Base-by-base conservation (phyloP, 495 filamentous ascomycete species). In the Parathielavia appendiculata region DNA sequence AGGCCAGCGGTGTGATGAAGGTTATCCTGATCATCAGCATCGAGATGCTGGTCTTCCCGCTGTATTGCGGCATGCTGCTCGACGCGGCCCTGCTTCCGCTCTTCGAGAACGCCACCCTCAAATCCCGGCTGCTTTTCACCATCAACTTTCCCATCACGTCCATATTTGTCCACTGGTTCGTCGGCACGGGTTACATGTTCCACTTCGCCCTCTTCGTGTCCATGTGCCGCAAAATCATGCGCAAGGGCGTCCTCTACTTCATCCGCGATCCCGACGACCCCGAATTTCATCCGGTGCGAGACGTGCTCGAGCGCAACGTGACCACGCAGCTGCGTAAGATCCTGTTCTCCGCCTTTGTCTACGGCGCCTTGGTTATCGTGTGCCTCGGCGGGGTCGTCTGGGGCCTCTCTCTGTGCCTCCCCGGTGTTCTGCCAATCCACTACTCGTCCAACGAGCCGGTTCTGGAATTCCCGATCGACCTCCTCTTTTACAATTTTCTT, bases 101-200 rank as follows among this genome's bases (percentile, higher is more conserved):
- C 1, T 99, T 97, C 66, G 84, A 88, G 36, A 75, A 84, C 48
- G 88, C 89, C 4, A 90, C 86, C 5, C 65, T 96, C 23, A 76
- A 79, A 46, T 89, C 89, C 0, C 83, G 93, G 20, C 70, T 96
- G 38, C 71, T 81, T 8, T 97, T 95, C 63, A 89, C 88, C 26
- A 69, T 83, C 36, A 75, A 81, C 36, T 88, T 85, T 58, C 92
- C 92, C 0, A 77, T 90, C 43, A 96, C 90, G 0, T 95, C 90
- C 7, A 82, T 92, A 19, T 99, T 99, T 67, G 87, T 97, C 22
- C 93, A 99, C 71, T 99, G 93, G 93, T 99, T 99, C 69, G 85
- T 96, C 49, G 93, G 93, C 20, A 99, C 93, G 7, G 96, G 91
- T 61, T 99, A 99, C 72, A 99, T 99, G 93, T 99, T 99, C 71